Evolutionary conservation across 2,329 filamentous ascomycete species (phyloP), one percentile per base, ranked within the genome.

Genomic region (Cercospora citrullina): DNA sequence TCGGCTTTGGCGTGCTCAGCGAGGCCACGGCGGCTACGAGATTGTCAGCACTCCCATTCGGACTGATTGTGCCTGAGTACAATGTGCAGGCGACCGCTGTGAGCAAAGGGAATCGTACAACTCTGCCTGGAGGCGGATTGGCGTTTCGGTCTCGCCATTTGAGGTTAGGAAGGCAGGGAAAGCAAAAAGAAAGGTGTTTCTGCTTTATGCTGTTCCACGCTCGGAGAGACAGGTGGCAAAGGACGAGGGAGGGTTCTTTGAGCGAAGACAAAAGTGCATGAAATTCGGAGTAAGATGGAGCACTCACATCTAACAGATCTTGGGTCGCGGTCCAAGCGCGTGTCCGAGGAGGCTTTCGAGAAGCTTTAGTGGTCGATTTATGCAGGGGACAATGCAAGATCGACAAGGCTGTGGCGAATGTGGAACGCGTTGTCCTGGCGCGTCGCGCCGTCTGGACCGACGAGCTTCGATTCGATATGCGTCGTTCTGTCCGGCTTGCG

Each of bases 241-340:
- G 42, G 14, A n/a, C 16, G n/a, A 21, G 16, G 21, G 36, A 45
- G 60, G 8, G 39, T 8, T 48, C 36, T 21, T n/a, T 26, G 33
- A 39, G 21, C 58, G 7, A 39, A n/a, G 36, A 39, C 18, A 16
- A 21, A 23, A 51, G 26, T 31, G 60, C 23, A 45, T 62, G 60
- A 51, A 51, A 14, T 36, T 12, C 12, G 21, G 23, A 62, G 39
- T 30, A 30, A 30, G 39, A 31, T 45, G 60, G 33, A 42, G 36
- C 36, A 51, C 60, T 33, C 60, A 62, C 23, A 62, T 51, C 36
- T 62, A 45, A 30, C 60, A 62, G 39, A 62, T 48, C 36, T 62
- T 45, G 60, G 60, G 39, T 45, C 60, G 60, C 60, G 60, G 60
- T 51, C 39, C 60, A 62, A 62, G 60, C 60, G 60, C 60, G 60